phyloP scores from a whole-genome alignment of 768 basidiomycete species.

The Tylopilus felleus region DNA sequence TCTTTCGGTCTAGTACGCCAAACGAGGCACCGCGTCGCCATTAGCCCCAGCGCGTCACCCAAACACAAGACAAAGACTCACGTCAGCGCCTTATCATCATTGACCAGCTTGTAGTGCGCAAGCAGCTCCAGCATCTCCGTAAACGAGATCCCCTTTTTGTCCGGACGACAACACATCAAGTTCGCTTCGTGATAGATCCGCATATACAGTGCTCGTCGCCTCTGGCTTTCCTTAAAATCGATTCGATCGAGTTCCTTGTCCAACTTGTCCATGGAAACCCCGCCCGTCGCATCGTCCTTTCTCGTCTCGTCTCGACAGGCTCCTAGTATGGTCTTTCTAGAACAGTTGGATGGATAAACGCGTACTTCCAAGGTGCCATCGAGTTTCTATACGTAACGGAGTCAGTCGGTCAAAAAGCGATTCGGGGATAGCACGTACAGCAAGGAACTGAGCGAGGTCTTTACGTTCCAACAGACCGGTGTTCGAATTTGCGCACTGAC shows the following conservation, averaged over 20 bases:
- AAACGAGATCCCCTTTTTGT: constrained; percentile 78
- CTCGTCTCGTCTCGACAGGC: constrained; percentile 40
- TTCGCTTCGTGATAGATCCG: constrained; percentile 84
- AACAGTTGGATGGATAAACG: constrained; percentile 73
- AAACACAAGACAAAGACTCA: constrained; percentile 28
- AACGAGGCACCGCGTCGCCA: background rate
- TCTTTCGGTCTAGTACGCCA: constrained; percentile 64
- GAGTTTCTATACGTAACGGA: constrained; percentile 52
- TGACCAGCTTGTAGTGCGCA: constrained; percentile 88
- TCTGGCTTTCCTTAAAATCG: constrained; percentile 59
- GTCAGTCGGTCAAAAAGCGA: background rate
- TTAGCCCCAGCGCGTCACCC: background rate
- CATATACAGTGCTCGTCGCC: constrained; percentile 66
- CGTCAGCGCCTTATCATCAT: constrained; percentile 86
- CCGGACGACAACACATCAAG: constrained; percentile 58
- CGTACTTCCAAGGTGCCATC: constrained; percentile 85
- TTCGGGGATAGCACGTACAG: constrained; percentile 46
- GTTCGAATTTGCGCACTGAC: constrained; percentile 71
- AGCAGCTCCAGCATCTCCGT: constrained; percentile 83
- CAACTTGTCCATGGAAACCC: constrained; percentile 63
- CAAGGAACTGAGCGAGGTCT: constrained; percentile 75
- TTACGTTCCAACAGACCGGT: constrained; percentile 73
- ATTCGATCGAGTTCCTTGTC: constrained; percentile 56
- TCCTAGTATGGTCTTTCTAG: constrained; percentile 54
- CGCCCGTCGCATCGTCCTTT: constrained; percentile 38